Base-by-base conservation (phyloP, 805 yeast species). In the Starmera quercuum region DNA sequence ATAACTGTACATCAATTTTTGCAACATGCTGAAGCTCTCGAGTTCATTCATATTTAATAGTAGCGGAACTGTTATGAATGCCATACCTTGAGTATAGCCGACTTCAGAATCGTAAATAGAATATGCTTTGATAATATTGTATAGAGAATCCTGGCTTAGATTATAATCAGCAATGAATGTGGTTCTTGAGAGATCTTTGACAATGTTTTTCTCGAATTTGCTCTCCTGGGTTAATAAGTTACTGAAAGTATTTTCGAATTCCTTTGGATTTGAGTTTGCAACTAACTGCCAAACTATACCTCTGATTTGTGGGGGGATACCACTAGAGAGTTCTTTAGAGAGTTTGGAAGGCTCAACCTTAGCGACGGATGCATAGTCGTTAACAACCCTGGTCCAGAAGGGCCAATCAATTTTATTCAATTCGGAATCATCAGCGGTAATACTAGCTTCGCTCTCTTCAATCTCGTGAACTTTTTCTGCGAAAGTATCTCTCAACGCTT, bases 31-130 rank as follows among this genome's bases (percentile, higher is more conserved):
- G 59, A 90, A 90, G 4, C 95, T 78, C 54, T 90, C 97, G 30
- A 80, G 68, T 44, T 88, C 95, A 25, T 63, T 69, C 78, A 86
- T 73, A 46, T 84, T 84, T 63, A 88, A 66, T 29, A 87, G 63
- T 31, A 92, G 58, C 3, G 98, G 97, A 6, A 86, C 86, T 0
- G 84, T 74, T 29, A 92, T 75, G 51, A 92, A 92, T 2, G 95
- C 95, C 96, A 92, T 87, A 7, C 98, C 97, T 58, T 92, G 98
- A 2, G 97, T 92, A 51, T 92, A 92, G 0, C 98, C 98, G 32
- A 92, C 96, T 33, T 88, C 97, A 2, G 83, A 77, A 55, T 92
- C 97, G 54, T 74, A 81, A 31, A 85, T 60, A 16, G 92, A 76
- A 60, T 90, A 92, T 0, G 87, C 88, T 50, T 83, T 83, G 41